These are phyloP conservation scores for Laetiporus sulphureus DNA, from an alignment of 1,284 basidiomycete genomes.

Conservation along the genomic window DNA sequence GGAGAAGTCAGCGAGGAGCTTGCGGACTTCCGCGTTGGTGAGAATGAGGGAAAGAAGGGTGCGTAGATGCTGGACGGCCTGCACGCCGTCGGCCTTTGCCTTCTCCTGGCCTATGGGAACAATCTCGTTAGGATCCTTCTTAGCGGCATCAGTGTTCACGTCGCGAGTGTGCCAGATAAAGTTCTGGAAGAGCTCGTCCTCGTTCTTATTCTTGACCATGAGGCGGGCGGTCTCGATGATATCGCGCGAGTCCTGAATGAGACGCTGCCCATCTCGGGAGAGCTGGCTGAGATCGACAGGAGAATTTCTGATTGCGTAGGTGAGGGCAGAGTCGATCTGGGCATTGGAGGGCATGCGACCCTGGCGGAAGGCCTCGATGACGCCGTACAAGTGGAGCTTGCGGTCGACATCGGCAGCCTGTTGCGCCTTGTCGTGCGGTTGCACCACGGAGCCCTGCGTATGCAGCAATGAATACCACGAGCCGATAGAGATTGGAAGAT, in stretches of 20 bases:
- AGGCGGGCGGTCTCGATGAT: slow-evolving; percentile 66
- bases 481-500: neutral
- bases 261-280: slow-evolving; percentile 69
- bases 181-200: slow-evolving; percentile 85
- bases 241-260: slow-evolving; percentile 69
- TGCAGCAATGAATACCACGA: neutral
- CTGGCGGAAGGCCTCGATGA: slow-evolving; percentile 72
- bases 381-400: slow-evolving; percentile 70
- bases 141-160: slow-evolving; percentile 38
- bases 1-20: slow-evolving; percentile 79
- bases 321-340: slow-evolving; percentile 72
- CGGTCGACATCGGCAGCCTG: slow-evolving; percentile 60
- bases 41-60: slow-evolving; percentile 78
- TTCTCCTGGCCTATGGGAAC: slow-evolving; percentile 52
- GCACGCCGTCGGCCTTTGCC: slow-evolving; percentile 49
- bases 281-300: slow-evolving; percentile 63
- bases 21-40: slow-evolving; percentile 90
- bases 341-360: slow-evolving; percentile 76
- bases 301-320: slow-evolving; percentile 61
- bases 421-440: slow-evolving; percentile 44
- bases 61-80: slow-evolving; percentile 77
- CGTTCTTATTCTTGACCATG: slow-evolving; percentile 79
- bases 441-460: slow-evolving; percentile 42
- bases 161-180: slow-evolving; percentile 75
- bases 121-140: slow-evolving; percentile 37